Base-by-base conservation (phyloP, 177 flowering plant species). In the Telopea speciosissima region DNA sequence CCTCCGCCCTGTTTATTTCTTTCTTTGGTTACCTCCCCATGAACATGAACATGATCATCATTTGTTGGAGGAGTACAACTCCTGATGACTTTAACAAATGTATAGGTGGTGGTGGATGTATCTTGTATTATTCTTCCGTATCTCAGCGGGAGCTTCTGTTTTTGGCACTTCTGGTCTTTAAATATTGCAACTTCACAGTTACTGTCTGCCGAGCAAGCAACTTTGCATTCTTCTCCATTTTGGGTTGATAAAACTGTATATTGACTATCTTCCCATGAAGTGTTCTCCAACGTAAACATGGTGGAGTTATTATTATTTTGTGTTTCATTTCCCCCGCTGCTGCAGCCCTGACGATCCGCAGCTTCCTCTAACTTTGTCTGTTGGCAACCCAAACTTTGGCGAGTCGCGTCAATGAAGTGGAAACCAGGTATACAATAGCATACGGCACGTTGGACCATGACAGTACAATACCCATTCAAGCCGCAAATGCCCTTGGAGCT, bases 91-190 rank as follows among this genome's bases (percentile, higher is more conserved):
- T 40, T 40, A n/a, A n/a, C 44, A 5, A 40, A 5, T 5, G 44
- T 40, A 5, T 5, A 5, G n/a, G n/a, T n/a, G n/a, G n/a, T 65
- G 26, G 49, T 31, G 11, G 42, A 1, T 16, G 8, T n/a, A 5
- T 14, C 24, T 8, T 31, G 19, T 25, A 3, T 6, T 31, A 36
- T 60, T 11, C 63, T 76, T 8, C 79, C 79, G 56, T 26, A 79
- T 59, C 73, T 74, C 63, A 77, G 19, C 4, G 80, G 80, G 61
- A 75, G 72, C 68, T n/a, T 73, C 21, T 75, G 76, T 31, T 73
- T 77, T 25, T 10, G 68, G 72, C 82, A 81, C 0, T 7, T 1
- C 0, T 49, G 19, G 25, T 75, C 49, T 26, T 45, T 33, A 26
- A 56, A 77, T 4, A 68, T 0, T 0, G 75, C 84, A 13, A 31